Conservation (phyloP, 192 early-diverging fungal species). For the Gonapodya sp. region DNA sequence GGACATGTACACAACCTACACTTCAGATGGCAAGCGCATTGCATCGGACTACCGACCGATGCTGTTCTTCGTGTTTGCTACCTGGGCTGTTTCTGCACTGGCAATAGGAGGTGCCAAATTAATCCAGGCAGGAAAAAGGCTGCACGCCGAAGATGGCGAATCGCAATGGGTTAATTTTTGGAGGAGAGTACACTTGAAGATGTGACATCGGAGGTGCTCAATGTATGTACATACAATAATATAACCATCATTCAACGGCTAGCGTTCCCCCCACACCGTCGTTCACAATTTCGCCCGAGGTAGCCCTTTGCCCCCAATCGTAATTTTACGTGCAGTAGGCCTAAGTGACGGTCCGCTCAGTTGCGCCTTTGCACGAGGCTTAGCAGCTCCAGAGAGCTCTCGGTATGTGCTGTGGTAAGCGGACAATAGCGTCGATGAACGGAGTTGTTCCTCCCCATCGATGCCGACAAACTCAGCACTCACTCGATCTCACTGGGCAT, state of each 20-base stretch:
- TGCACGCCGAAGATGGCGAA: background rate
- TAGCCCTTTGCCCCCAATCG: too few species aligned
- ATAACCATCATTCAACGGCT: too few species aligned
- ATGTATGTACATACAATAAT: too few species aligned
- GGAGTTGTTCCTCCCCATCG: background rate
- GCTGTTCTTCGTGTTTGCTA: background rate
- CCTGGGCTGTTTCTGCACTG: background rate
- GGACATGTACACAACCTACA: background rate
- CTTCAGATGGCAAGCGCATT: background rate
- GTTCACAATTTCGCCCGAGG: too few species aligned
- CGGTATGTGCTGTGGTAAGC: background rate
- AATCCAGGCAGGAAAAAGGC: background rate
- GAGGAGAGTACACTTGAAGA: too few species aligned
- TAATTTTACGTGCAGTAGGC: too few species aligned
- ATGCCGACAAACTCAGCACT: background rate
- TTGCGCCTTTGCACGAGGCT: background rate
- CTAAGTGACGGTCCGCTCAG: too few species aligned
- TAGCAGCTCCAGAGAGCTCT: background rate
- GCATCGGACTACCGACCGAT: background rate
- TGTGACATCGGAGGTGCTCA: too few species aligned
- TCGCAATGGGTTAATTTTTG: background rate
- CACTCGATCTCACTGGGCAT: background rate
- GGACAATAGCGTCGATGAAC: background rate
- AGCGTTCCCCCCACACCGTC: too few species aligned
- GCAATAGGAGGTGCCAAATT: background rate